Conservation (phyloP, 2,329 filamentous ascomycete species). For the Cladosporium velox region DNA sequence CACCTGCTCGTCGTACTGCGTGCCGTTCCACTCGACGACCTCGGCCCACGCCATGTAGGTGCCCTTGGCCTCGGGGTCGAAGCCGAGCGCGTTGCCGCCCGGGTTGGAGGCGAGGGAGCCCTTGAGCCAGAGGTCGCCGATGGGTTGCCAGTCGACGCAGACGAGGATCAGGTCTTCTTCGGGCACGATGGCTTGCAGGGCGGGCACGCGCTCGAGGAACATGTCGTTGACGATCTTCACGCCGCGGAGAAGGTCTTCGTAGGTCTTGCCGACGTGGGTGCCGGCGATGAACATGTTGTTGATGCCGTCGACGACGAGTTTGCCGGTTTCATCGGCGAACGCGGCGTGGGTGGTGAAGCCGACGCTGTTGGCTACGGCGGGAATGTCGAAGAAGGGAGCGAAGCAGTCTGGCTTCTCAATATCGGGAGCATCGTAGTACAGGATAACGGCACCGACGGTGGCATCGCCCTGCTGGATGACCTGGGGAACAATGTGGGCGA, state of each 20-base stretch:
- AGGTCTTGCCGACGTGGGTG: constrained; percentile 18
- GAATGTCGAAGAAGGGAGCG: constrained; percentile 18
- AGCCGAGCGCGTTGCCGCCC: constrained; percentile 27
- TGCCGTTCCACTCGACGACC: constrained; percentile 25
- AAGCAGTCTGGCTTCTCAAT: constrained; percentile 16
- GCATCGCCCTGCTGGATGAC: constrained; percentile 16
- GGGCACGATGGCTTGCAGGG: constrained; percentile 17
- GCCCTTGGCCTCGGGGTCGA: constrained; percentile 22
- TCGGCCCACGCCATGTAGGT: constrained; percentile 21
- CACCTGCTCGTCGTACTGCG: constrained; percentile 26
- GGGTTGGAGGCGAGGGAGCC: constrained; percentile 12
- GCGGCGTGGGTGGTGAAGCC: constrained; percentile 13
- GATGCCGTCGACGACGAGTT: constrained; percentile 13
- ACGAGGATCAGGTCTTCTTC: constrained; percentile 18
- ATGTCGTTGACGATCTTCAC: constrained; percentile 20
- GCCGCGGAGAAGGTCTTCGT: constrained; percentile 13
- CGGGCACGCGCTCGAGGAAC: constrained; percentile 16
- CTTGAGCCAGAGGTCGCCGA: constrained; percentile 17
- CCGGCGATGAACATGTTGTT: constrained; percentile 20
- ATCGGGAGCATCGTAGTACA: constrained; percentile 16
- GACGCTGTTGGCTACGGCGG: constrained; percentile 7
- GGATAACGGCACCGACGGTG: constrained; percentile 12
- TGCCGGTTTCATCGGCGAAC: constrained; percentile 18
- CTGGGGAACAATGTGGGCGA: constrained; percentile 17
- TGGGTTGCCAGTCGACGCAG: constrained; percentile 19